These are phyloP conservation scores for Euphorbia schlechtendalii DNA, from an alignment of 441 rosid genomes.

Conservation along the genomic window DNA sequence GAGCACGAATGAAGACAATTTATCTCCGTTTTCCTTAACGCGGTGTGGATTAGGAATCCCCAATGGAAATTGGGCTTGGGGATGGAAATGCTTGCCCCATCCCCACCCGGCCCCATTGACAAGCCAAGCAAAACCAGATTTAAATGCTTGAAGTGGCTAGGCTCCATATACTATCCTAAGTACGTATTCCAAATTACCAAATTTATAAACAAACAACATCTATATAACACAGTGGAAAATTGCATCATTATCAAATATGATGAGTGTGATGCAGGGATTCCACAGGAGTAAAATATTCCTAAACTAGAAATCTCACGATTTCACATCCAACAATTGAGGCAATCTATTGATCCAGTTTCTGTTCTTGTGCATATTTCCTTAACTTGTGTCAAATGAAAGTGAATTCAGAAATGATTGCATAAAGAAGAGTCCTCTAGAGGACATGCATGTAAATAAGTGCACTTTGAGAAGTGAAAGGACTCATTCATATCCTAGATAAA, in stretches of 20 bases:
- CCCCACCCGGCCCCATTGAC: neutral
- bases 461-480: neutral
- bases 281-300: neutral
- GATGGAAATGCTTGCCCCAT: neutral
- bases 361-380: neutral
- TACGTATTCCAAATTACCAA: neutral
- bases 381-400: neutral
- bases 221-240: neutral
- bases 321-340: slow-evolving; percentile 7
- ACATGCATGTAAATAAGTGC: neutral
- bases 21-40: neutral
- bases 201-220: neutral
- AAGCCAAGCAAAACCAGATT: neutral
- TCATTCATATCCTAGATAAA: neutral
- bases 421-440: neutral
- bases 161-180: neutral
- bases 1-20: neutral
- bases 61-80: neutral
- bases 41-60: neutral
- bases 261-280: neutral
- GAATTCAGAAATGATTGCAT: neutral
- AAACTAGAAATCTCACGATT: neutral
- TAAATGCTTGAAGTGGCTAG: neutral
- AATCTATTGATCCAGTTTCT: neutral
- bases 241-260: neutral